phyloP scores from a whole-genome alignment of 2,329 filamentous ascomycete species.

The Clarireedia sp. region DNA sequence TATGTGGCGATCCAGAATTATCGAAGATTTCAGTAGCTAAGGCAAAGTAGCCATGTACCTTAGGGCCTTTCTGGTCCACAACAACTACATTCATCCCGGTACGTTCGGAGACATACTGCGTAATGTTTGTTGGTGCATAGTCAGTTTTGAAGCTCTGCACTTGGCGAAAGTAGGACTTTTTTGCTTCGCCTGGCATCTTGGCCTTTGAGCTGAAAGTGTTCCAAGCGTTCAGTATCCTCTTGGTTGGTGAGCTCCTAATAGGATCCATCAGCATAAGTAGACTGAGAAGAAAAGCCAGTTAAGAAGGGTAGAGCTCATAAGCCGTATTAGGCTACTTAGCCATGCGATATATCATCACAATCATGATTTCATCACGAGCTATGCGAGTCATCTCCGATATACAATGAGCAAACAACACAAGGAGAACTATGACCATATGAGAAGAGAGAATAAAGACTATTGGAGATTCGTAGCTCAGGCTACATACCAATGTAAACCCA shows the following conservation, averaged over 20 bases:
- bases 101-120: slow-evolving; percentile 89
- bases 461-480: too few relatives aligned
- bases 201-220: slow-evolving; percentile 2
- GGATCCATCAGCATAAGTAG: too few relatives aligned
- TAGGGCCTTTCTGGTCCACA: slow-evolving; percentile 88
- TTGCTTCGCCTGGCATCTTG: slow-evolving; percentile 47
- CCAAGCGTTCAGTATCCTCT: not conserved
- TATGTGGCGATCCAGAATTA: slow-evolving; percentile 87
- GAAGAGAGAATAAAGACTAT: too few relatives aligned
- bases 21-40: slow-evolving; percentile 96
- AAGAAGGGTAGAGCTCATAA: too few relatives aligned
- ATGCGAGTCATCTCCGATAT: too few relatives aligned
- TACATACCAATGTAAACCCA: not conserved
- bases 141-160: slow-evolving; percentile 81
- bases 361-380: too few relatives aligned
- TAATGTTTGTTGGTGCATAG: slow-evolving; percentile 81
- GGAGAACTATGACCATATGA: too few relatives aligned
- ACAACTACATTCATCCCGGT: slow-evolving; percentile 94
- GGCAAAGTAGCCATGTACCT: slow-evolving; percentile 89
- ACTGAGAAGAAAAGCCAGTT: too few relatives aligned
- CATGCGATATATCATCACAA: too few relatives aligned
- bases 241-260: not conserved
- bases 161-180: slow-evolving; percentile 63
- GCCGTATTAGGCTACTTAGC: too few relatives aligned
- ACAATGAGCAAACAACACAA: too few relatives aligned